Evolutionary conservation across 2,329 filamentous ascomycete genomes (phyloP), one percentile per base, ranked within the genome.

Genomic region (Seiridium unicorne): DNA sequence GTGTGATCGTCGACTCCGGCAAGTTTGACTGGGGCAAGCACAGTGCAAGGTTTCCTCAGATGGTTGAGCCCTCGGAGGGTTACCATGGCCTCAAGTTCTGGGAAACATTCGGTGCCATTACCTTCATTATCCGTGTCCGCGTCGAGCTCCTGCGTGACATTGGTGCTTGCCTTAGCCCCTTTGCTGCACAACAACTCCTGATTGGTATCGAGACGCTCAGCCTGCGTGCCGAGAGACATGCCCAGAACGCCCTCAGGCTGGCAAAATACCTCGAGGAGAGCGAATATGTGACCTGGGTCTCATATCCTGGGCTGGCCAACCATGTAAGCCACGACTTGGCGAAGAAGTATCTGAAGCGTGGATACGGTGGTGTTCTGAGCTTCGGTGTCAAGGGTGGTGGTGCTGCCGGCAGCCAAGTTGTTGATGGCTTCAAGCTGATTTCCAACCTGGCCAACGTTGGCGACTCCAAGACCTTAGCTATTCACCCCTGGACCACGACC

Each of bases 391-490:
- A 96, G 80, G 93, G 94, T 3, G 93, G 91, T 62, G 91, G 86
- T 62, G 82, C 79, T n/a, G 92, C 90, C 13, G 94, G 95, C 62
- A 90, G 87, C 73, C 88, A 93, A 76, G 87, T 98, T 38, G 95
- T 98, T 57, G 95, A 99, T 76, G 88, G 88, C 67, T 96, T 99
- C 81, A 95, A 96, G 84, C 79, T 99, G 67, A 92, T 98, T 69
- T 96, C 92, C 18, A 97, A 98, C 77, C 80, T 98, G 67, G 95
- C 95, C 60, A 99, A 99, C 73, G 93, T 98, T 35, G 94, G 94
- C 60, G 94, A 98, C 74, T 91, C 91, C 54, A 98, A 98, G 84
- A 96, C 93, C 5, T 81, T 97, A 63, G 93, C 93, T 32, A 96
- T 97, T 68, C 93, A 97, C 77, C 94, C 94, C 31, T 97, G 93